phyloP scores from a whole-genome alignment of 2,329 filamentous ascomycete species.

The Curvularia hawaiiensis region DNA sequence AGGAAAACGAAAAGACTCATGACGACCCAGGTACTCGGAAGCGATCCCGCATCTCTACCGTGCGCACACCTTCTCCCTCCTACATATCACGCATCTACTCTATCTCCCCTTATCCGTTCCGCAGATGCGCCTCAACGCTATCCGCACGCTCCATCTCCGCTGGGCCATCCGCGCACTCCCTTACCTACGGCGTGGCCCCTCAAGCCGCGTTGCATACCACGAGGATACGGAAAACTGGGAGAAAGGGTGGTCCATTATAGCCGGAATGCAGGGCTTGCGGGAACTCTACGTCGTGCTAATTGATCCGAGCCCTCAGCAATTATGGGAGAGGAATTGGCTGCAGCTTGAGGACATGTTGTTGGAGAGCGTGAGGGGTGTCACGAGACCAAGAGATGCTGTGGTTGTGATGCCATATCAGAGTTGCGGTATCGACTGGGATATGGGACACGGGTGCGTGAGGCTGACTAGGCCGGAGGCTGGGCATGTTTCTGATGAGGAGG shows the following conservation, averaged over 20 bases:
- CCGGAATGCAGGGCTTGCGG: conserved; percentile 32
- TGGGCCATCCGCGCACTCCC: conserved; percentile 44
- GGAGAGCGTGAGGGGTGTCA: conserved; percentile 30
- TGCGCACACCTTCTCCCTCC: conserved; percentile 39
- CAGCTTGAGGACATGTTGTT: conserved; percentile 35
- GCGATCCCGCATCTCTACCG: conserved; percentile 37
- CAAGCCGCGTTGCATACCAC: conserved; percentile 35
- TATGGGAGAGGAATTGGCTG: conserved; percentile 42
- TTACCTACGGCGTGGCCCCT: conserved; percentile 32
- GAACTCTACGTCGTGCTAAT: conserved; percentile 35
- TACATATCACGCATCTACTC: conserved; percentile 42
- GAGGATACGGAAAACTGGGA: conserved; percentile 46
- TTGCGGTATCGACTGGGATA: conserved; percentile 34
- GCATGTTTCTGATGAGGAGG: neutral
- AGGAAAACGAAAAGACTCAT: neutral
- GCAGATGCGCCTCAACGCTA: conserved; percentile 31
- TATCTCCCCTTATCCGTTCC: conserved; percentile 39
- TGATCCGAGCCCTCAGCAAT: conserved; percentile 33
- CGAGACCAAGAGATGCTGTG: conserved; percentile 23
- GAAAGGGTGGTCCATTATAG: conserved; percentile 35
- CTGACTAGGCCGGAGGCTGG: conserved; percentile 26
- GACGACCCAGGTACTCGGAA: conserved; percentile 37
- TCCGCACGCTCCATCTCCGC: conserved; percentile 37
- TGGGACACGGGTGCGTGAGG: conserved; percentile 27
- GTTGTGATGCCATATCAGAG: conserved; percentile 39